Conservation (phyloP, 140 eudicot genomes). For the Stevia rebaudiana region DNA sequence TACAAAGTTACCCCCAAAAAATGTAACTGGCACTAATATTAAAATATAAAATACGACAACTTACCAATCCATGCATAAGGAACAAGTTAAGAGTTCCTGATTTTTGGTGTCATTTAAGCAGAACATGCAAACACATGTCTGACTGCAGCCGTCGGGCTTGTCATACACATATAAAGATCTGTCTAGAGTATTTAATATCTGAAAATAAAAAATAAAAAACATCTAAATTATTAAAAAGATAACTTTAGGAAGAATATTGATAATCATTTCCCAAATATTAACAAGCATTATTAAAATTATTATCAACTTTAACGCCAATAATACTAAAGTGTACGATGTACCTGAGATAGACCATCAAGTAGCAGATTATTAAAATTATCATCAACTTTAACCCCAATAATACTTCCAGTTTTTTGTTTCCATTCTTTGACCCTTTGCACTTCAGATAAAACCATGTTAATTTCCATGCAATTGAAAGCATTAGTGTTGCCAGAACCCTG, state of each 20-base stretch:
- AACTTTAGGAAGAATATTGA: background rate
- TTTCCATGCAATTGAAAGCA: slow-evolving; percentile 66
- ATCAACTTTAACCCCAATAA: slow-evolving; percentile 36
- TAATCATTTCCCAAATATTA: slow-evolving; percentile 4
- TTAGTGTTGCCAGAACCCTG: slow-evolving; percentile 62
- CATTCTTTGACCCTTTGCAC: slow-evolving; percentile 52
- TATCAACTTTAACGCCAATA: background rate
- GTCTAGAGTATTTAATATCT: slow-evolving; percentile 52
- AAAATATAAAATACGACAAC: slow-evolving; percentile 17
- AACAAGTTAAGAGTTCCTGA: slow-evolving; percentile 60
- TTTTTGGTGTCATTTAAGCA: slow-evolving; percentile 43
- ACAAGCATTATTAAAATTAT: background rate
- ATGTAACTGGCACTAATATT: background rate
- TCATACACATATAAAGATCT: slow-evolving; percentile 49
- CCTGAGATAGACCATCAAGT: slow-evolving; percentile 50
- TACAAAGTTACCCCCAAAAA: no score
- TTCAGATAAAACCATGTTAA: slow-evolving; percentile 51
- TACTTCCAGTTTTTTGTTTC: slow-evolving; percentile 41
- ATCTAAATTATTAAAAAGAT: background rate
- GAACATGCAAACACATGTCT: slow-evolving; percentile 35
- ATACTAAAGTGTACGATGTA: slow-evolving; percentile 5
- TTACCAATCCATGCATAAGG: slow-evolving; percentile 73
- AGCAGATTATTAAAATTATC: slow-evolving; percentile 37
- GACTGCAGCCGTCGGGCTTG: slow-evolving; percentile 27
- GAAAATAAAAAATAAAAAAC: slow-evolving; percentile 20